Base-by-base conservation (phyloP, 2,329 filamentous ascomycete species). In the Dothistroma pini region DNA sequence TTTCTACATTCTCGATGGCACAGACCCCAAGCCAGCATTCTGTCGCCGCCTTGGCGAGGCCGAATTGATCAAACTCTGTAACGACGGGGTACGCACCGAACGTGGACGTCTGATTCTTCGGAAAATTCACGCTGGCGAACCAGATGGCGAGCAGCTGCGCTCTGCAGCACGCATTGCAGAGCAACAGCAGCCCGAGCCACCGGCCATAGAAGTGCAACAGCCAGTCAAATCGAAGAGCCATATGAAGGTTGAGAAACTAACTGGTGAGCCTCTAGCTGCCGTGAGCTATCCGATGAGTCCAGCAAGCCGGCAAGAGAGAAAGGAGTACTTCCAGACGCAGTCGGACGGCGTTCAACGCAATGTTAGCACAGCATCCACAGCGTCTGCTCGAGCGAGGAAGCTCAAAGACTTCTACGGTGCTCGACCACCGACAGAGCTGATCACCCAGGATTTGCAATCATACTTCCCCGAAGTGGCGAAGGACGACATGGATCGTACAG, bases 381-480 rank as follows among this genome's bases (percentile, higher is more conserved):
- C 77, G 63, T 69, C 71, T 14, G 75, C 78, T 31, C 77, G 78
- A 41, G 79, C 79, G 56, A 72, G 80, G 32, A 81, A 86, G 31
- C 80, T 93, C 51, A 87, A 89, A 66, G 89, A 89, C 66, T 97
- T 97, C 77, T 95, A 96, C 70, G 93, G 93, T 35, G 87, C 95
- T 66, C 84, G 95, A 69, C 95, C 95, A 19, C 95, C 95, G 1
- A 97, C 93, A 78, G 95, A 99, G 79, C 85, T 99, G 74, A 99
- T 99, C 72, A 93, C 93, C 29, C 96, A 95, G 22, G 95, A 99
- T 73, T 81, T 99, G 62, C 95, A 91, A 1, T 96, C 93, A 0
- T 99, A 97, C 80, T 99, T 99, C 82, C 95, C 95, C 0, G 92
- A 96, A 71, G 93, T 97, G 70, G 87, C 93, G 54, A 88, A 91